Percentiles rank a stretch among this genome's conserved stretches.
phyloP scores from a whole-genome alignment of 805 yeast species.

The Yamadazyma sp. region DNA sequence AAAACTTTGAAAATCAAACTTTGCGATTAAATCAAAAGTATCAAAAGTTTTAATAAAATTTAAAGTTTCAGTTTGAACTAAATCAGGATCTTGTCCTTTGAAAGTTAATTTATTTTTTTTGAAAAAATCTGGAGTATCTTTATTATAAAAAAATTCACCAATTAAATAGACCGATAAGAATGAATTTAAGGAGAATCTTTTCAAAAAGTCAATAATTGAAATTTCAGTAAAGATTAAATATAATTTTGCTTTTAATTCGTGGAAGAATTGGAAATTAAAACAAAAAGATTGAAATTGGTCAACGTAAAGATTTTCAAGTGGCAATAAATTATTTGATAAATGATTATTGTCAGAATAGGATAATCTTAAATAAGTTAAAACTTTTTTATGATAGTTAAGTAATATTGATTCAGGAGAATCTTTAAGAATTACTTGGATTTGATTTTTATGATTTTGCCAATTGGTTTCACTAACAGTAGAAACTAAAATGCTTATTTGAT shows the following conservation, averaged over 20 bases:
- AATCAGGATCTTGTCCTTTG: no score
- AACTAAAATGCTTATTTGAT: conserved; percentile 53
- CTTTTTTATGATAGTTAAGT: conserved; percentile 6
- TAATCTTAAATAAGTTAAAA: conserved; percentile 4
- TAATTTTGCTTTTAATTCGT: no score
- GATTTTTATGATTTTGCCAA: conserved; percentile 35
- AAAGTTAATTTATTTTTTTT: background rate
- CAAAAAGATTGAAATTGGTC: background rate
- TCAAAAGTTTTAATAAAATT: conserved; percentile 2
- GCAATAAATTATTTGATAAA: conserved; percentile 1
- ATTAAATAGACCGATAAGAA: conserved; percentile 5
- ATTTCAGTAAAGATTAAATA: conserved; percentile 5
- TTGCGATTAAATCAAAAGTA: background rate
- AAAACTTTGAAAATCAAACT: background rate
- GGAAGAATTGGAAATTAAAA: no score
- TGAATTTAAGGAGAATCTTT: conserved; percentile 5
- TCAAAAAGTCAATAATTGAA: conserved; percentile 7
- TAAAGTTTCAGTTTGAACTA: background rate
- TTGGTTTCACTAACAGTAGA: conserved; percentile 41
- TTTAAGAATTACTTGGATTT: conserved; percentile 43
- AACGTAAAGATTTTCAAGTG: conserved; percentile 9
- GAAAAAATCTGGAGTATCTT: background rate
- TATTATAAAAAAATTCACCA: conserved; percentile 3
- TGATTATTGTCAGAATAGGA: background rate
- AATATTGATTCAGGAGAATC: conserved; percentile 3